Percentiles rank a stretch among this genome's conserved stretches.
These are phyloP conservation scores for Parachlorella kessleri DNA, from an alignment of 139 green algal genomes.

Conservation along the genomic window DNA sequence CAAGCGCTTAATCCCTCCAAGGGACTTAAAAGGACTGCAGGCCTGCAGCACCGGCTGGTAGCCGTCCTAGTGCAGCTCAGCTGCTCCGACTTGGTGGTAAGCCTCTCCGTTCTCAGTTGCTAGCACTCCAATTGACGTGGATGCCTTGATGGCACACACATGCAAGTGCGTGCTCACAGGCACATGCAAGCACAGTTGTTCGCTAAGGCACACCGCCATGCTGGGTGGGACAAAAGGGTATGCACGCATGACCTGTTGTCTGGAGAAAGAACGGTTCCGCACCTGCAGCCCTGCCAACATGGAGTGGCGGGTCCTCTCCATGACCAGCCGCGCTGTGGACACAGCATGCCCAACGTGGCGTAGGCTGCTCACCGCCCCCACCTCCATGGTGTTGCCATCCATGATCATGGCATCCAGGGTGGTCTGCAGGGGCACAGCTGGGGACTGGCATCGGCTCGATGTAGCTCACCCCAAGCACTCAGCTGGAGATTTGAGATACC, in stretches of 20 bases:
- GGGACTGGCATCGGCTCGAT: background rate
- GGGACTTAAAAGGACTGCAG: conserved; percentile 5
- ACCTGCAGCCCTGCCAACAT: conserved; percentile 54
- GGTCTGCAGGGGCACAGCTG: conserved; percentile 65
- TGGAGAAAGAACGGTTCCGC: no score
- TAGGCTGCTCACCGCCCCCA: conserved; percentile 63
- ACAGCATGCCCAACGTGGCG: conserved; percentile 50
- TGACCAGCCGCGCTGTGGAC: conserved; percentile 54
- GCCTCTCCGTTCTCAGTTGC: no score
- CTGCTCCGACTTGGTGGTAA: no score
- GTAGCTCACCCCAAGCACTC: background rate
- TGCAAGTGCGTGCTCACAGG: background rate
- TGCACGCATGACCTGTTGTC: no score
- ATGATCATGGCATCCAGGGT: conserved; percentile 83
- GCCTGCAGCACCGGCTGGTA: background rate
- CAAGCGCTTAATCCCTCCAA: no score
- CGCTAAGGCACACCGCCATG: no score
- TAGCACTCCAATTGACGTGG: no score
- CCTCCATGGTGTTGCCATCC: conserved; percentile 69
- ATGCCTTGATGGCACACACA: background rate
- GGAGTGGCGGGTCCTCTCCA: conserved; percentile 67
- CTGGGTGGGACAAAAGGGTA: no score
- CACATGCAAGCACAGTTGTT: no score
- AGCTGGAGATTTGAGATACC: no score
- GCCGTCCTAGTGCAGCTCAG: no score